Percentiles rank a stretch among this genome's conserved stretches.
These are phyloP conservation scores for Fusarium beomiforme DNA, from an alignment of 2,329 filamentous ascomycete genomes.

Conservation along the genomic window DNA sequence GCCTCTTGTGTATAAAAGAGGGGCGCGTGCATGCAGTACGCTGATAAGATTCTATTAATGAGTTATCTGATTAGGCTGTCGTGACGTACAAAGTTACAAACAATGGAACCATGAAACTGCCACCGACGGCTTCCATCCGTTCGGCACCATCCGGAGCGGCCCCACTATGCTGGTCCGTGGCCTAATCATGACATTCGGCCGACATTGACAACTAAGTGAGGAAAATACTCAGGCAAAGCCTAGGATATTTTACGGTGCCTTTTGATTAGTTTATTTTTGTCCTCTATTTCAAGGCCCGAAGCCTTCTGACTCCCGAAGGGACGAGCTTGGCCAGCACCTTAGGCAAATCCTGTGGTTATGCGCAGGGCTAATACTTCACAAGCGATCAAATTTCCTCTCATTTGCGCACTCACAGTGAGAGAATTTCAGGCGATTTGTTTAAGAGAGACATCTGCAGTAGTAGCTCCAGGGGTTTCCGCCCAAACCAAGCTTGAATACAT, in stretches of 20 bases:
- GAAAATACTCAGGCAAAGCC: too few species aligned
- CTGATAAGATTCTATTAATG: background rate
- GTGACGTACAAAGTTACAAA: constrained; percentile 12
- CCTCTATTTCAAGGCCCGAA: too few species aligned
- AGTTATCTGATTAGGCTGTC: background rate
- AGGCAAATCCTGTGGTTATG: background rate
- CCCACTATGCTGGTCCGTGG: constrained; percentile 23
- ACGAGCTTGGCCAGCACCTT: too few species aligned
- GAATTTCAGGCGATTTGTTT: background rate
- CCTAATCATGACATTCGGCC: background rate
- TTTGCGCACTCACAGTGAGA: background rate
- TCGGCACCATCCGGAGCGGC: constrained; percentile 24
- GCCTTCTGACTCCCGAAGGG: too few species aligned
- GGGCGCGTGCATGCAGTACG: background rate
- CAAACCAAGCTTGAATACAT: background rate
- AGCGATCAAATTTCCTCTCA: background rate
- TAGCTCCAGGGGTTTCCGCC: too few species aligned
- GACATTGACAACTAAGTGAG: background rate
- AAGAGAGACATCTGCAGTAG: background rate
- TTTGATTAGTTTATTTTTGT: too few species aligned
- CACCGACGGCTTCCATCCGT: background rate
- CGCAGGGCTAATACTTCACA: background rate
- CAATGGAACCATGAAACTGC: background rate
- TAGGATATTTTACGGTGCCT: too few species aligned
- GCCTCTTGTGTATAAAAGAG: constrained; percentile 9